These are phyloP conservation scores for Phyllosticta citribraziliensis DNA, from an alignment of 2,329 filamentous ascomycete species.

Conservation along the genomic window DNA sequence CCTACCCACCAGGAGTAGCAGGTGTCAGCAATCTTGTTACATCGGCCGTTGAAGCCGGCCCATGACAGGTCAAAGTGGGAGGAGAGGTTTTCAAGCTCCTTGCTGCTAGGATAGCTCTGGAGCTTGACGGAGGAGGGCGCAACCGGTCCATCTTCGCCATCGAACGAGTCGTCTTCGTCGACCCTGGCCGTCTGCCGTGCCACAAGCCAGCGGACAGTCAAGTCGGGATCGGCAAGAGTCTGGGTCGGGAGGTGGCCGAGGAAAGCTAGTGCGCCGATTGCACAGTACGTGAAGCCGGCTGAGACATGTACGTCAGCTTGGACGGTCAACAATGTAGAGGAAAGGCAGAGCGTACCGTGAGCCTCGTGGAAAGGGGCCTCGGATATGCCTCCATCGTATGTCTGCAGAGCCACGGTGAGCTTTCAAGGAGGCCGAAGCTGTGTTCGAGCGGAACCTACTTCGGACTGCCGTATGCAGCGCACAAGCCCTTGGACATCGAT, in stretches of 20 bases:
- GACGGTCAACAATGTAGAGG: not conserved
- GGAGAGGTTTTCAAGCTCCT: not conserved
- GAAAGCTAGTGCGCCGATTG: slow-evolving; percentile 65
- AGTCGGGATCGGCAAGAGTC: slow-evolving; percentile 28
- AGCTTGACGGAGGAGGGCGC: slow-evolving; percentile 29
- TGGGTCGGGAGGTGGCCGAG: slow-evolving; percentile 49
- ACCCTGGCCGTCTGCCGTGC: slow-evolving; percentile 36
- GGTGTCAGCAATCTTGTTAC: slow-evolving; percentile 86
- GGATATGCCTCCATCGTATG: slow-evolving; percentile 76
- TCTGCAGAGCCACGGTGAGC: slow-evolving; percentile 26
- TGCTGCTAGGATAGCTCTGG: slow-evolving; percentile 18
- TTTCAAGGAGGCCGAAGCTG: slow-evolving; percentile 18
- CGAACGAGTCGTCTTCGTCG: slow-evolving; percentile 32
- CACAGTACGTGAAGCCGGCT: slow-evolving; percentile 90
- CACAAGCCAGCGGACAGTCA: slow-evolving; percentile 37
- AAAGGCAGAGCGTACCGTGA: slow-evolving; percentile 49
- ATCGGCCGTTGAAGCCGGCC: slow-evolving; percentile 79
- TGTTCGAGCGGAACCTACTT: slow-evolving; percentile 22
- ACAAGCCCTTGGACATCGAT: slow-evolving; percentile 64
- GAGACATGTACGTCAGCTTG: slow-evolving; percentile 25
- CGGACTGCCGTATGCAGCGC: slow-evolving; percentile 56
- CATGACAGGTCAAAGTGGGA: slow-evolving; percentile 22
- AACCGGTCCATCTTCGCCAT: slow-evolving; percentile 30
- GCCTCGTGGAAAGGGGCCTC: slow-evolving; percentile 73
- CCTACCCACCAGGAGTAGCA: slow-evolving; percentile 93